Percentiles rank a stretch among this genome's conserved stretches.
Evolutionary conservation across 1,284 basidiomycete genomes (phyloP).

Genomic region (Ustilago loliicola): DNA sequence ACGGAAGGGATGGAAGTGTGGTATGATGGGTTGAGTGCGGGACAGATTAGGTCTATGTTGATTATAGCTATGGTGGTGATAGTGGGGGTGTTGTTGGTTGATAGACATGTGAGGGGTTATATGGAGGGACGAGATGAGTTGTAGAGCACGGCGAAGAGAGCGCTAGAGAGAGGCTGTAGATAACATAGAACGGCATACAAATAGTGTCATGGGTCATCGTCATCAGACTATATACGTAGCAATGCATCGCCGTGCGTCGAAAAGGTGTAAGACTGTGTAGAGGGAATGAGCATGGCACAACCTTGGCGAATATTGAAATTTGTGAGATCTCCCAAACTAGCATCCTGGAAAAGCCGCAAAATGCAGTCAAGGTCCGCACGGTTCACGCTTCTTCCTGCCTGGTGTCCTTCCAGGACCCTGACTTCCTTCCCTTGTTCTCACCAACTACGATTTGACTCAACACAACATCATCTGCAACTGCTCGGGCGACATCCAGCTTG

Average conservation of each 20-base stretch:
- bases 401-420: neutral
- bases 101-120: conserved; percentile 25
- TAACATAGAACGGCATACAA: neutral
- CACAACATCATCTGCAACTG: neutral
- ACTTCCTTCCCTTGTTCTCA: neutral
- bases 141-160: conserved; percentile 8
- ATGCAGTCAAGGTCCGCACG: conserved; percentile 15
- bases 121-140: conserved; percentile 7
- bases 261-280: neutral
- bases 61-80: conserved; percentile 20
- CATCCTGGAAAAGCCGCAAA: neutral
- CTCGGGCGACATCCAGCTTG: neutral
- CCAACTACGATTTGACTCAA: neutral
- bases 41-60: conserved; percentile 25
- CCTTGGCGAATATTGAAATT: neutral
- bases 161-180: neutral
- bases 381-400: conserved; percentile 10
- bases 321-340: neutral
- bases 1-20: conserved; percentile 26
- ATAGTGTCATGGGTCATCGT: too few species aligned
- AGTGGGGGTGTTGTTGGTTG: conserved; percentile 24
- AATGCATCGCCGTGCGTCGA: neutral
- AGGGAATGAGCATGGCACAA: too few species aligned
- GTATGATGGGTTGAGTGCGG: conserved; percentile 23
- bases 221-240: too few species aligned